Evolutionary conservation across 2,329 filamentous ascomycete species (phyloP), one percentile per base, ranked within the genome.

Genomic region (Colletotrichum melonis): DNA sequence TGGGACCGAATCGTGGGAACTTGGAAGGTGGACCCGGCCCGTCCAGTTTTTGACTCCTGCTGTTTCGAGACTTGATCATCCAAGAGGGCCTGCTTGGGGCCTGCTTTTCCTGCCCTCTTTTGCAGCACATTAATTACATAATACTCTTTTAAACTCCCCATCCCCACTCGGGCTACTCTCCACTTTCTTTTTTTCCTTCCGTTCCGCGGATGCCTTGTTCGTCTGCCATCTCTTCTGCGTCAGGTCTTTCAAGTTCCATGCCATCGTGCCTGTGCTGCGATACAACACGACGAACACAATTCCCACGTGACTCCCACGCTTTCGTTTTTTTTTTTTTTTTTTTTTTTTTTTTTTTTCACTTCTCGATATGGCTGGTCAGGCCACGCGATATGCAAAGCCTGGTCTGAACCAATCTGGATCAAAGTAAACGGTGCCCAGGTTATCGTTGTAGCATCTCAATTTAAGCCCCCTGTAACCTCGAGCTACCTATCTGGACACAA

Each of bases 1-100:
- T 72, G 69, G 38, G 64, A 55, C 57, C 26, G 35, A 58, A n/a
- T 35, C 38, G 30, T 62, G 35, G 57, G 49, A 63, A 72, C 46
- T 57, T 72, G 69, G 65, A 63, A 72, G 63, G 64, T 72, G 69
- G 65, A 59, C 26, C 69, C 65, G 69, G 65, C 57, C 65, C 38
- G 69, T 63, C 57, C 69, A 56, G 42, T 55, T 38, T 28, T 54
- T 63, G 58, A 72, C 69, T 69, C 65, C 69, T 69, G 65, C 69
- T 72, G 58, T 72, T 69, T 69, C 69, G 69, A 69, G 69, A 62
- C 65, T 52, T 28, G 56, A 67, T 62, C 63, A 67, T 19, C 62
- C 24, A 9, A 46, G 30, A 24, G 8, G 30, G 19, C 42, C 42
- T 35, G 32, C 32, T 16, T 19, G 16, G 38, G 38, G 38, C 38